Conservation (phyloP, 2,329 filamentous ascomycete species). For the Fusarium kyushuense region DNA sequence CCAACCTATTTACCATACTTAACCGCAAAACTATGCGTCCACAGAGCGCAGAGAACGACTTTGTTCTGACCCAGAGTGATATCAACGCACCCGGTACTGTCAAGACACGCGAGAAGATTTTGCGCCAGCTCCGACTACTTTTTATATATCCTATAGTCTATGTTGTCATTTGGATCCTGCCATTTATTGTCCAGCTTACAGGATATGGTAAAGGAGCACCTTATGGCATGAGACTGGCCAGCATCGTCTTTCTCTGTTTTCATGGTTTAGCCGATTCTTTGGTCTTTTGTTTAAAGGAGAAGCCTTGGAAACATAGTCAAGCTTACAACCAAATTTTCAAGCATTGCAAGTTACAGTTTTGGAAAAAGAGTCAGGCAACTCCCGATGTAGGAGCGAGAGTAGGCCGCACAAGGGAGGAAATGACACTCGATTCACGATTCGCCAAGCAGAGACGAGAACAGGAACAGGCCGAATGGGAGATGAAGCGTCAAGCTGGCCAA, state of each 20-base stretch:
- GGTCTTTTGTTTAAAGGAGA: constrained; percentile 77
- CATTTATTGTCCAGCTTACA: constrained; percentile 74
- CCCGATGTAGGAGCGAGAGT: constrained; percentile 41
- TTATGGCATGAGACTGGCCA: constrained; percentile 66
- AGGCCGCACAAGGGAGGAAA: constrained; percentile 65
- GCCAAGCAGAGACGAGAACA: constrained; percentile 62
- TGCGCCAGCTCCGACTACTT: constrained; percentile 75
- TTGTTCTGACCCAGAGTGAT: constrained; percentile 25
- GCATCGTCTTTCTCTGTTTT: constrained; percentile 69
- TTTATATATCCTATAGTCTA: constrained; percentile 84
- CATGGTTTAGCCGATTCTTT: constrained; percentile 77
- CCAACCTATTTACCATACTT: constrained; percentile 46
- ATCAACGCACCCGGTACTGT: constrained; percentile 49
- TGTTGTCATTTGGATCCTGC: constrained; percentile 77
- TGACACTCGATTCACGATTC: constrained; percentile 62
- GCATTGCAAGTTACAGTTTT: constrained; percentile 26
- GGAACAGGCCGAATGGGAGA: constrained; percentile 57
- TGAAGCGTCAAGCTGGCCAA: constrained; percentile 23
- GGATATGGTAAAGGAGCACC: constrained; percentile 56
- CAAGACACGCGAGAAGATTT: constrained; percentile 66
- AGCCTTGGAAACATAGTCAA: constrained; percentile 68
- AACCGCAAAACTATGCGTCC: constrained; percentile 36
- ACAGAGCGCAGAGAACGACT: constrained; percentile 28
- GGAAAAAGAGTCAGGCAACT: constrained; percentile 11
- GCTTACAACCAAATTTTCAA: constrained; percentile 29